Base-by-base conservation (phyloP, 2,329 filamentous ascomycete genomes). In the Mariannaea sp. region DNA sequence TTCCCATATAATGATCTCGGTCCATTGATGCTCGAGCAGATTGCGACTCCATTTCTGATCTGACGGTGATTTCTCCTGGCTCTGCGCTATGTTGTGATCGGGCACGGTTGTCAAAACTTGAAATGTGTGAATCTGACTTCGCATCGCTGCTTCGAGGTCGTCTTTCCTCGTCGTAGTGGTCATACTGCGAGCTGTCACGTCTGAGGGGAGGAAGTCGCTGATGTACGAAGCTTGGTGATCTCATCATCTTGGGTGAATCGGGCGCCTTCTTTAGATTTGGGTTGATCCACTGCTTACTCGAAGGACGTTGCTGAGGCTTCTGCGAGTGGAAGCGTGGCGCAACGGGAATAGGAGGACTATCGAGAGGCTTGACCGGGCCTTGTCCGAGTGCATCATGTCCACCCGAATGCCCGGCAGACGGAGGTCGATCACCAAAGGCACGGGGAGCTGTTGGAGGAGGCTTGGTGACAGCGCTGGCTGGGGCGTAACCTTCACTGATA, bases 221-320 rank as follows among this genome's bases (percentile, higher is more conserved):
- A 26, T 76, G 75, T 33, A 73, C 72, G 60, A 82, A 78, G 49
- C 75, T 80, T 55, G 79, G 78, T 1, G 79, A 77, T 50, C 80
- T 73, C 60, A 74, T 76, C 24, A 75, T 64, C 56, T 80, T 81
- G 2, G 81, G 80, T 2, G 80, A 82, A 14, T 81, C 79, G 2
- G 80, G 77, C 0, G 71, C 68, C 53, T 80, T 80, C 65, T 78
- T 82, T 4, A 80, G 61, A 22, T 75, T 77, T 3, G 80, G 79
- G 44, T 83, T 83, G 52, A 82, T 80, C 82, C 82, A 85, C 66
- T 84, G 81, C 60, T 82, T 83, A 64, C 80, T 83, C 0, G 80
- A 80, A 13, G 79, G 76, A 6, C 80, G 76, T 5, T 54, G 55
- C 54, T 73, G 70, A 17, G 60, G 74, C 39, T 74, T 73, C 41